phyloP scores from a whole-genome alignment of 306 rosid genomes.

The Dalbergia oliveri region DNA sequence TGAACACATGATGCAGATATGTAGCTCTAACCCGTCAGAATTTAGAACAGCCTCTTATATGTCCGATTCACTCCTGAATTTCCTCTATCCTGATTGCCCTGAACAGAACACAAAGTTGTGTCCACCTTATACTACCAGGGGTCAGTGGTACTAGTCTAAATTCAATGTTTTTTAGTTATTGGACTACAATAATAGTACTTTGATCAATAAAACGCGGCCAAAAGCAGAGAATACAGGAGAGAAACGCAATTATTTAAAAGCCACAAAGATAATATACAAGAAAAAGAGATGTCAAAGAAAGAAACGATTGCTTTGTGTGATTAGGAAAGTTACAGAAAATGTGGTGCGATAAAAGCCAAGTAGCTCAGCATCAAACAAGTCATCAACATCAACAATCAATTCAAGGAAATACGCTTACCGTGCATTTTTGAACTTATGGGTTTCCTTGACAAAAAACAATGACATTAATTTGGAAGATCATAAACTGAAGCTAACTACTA shows the following conservation, averaged over 20 bases:
- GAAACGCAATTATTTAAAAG: neutral
- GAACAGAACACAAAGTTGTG: neutral
- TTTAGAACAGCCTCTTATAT: neutral
- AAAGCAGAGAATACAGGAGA: neutral
- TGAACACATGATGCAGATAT: neutral
- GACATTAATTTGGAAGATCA: slow-evolving; percentile 29
- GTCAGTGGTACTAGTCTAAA: neutral
- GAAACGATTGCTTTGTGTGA: neutral
- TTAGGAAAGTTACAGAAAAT: slow-evolving; percentile 12
- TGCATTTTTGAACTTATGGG: slow-evolving; percentile 23
- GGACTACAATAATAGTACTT: neutral
- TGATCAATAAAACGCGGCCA: neutral
- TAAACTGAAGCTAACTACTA: slow-evolving; percentile 44
- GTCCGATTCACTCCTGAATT: neutral
- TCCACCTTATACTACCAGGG: neutral
- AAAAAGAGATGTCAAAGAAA: neutral
- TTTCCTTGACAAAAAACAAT: slow-evolving; percentile 10
- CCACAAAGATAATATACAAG: neutral
- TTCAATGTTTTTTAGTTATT: neutral
- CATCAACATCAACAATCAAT: slow-evolving; percentile 29
- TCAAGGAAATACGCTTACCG: slow-evolving; percentile 3
- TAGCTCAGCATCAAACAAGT: slow-evolving; percentile 11
- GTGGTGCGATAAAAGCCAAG: too few species aligned
- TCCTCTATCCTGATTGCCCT: neutral
- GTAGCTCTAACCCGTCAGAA: neutral